These are phyloP conservation scores for Kuraishia hungarica DNA, from an alignment of 805 yeast species.

Conservation along the genomic window DNA sequence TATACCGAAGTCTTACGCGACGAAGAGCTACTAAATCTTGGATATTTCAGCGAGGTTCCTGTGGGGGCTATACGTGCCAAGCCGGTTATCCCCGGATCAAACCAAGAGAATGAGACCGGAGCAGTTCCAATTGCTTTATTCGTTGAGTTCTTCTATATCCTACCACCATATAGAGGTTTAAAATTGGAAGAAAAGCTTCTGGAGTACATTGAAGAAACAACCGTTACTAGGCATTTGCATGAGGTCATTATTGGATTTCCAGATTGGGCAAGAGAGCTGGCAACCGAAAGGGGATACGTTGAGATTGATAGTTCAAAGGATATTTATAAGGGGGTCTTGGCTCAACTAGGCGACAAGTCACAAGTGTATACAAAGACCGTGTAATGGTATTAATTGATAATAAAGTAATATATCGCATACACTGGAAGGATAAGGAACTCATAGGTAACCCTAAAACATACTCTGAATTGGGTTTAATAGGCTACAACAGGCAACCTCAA, in stretches of 20 bases:
- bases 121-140: constrained; percentile 19
- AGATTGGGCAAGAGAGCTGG: constrained; percentile 6
- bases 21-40: constrained; percentile 46
- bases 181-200: constrained; percentile 59
- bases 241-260: constrained; percentile 24
- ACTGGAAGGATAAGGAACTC: no score
- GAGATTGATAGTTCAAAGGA: neutral
- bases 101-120: constrained; percentile 21
- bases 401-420: no score
- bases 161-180: constrained; percentile 49
- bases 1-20: constrained; percentile 36
- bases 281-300: constrained; percentile 11
- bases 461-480: no score
- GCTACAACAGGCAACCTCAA: no score
- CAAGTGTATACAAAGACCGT: neutral
- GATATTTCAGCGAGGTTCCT: constrained; percentile 65
- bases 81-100: constrained; percentile 29
- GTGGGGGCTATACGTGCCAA: constrained; percentile 69
- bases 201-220: constrained; percentile 45
- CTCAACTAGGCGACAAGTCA: neutral
- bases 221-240: constrained; percentile 45
- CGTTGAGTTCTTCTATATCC: constrained; percentile 28
- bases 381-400: no score
- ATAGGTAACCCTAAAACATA: no score
- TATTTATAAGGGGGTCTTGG: neutral